Conservation (phyloP, 208 protist genomes). For the Blastocrithidia nonstop region DNA sequence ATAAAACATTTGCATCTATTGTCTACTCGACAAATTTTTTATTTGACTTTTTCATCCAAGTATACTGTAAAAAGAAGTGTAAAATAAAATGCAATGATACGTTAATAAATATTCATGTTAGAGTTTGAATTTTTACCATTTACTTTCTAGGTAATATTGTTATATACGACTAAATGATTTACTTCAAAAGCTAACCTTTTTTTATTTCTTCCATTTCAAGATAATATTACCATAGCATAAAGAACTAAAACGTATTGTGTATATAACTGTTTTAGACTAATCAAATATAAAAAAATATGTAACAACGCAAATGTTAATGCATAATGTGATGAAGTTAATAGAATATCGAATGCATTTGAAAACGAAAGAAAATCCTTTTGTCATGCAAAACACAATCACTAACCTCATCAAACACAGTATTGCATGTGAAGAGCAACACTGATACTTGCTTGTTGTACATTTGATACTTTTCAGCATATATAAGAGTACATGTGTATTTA, state of each 20-base stretch:
- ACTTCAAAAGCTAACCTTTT: conserved; percentile 2
- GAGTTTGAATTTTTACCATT: too few species aligned
- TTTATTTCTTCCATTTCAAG: not conserved
- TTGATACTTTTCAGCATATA: not conserved
- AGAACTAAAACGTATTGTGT: not conserved
- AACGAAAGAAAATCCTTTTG: not conserved
- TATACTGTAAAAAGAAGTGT: too few species aligned
- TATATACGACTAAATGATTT: not conserved
- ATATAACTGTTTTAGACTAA: not conserved
- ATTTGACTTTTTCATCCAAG: too few species aligned
- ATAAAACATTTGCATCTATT: too few species aligned
- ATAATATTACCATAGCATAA: conserved; percentile 2
- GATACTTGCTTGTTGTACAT: not conserved
- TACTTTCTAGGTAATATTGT: too few species aligned
- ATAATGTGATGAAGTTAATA: not conserved
- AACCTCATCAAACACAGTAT: not conserved
- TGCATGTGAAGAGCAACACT: not conserved
- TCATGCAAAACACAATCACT: not conserved
- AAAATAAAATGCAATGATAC: too few species aligned
- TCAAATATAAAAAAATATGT: not conserved
- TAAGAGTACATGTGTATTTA: not conserved
- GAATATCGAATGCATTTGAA: not conserved
- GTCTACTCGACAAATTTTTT: too few species aligned
- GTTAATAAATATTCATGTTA: too few species aligned
- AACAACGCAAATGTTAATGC: not conserved